phyloP scores from a whole-genome alignment of 1,284 basidiomycete genomes.

The Golubevia pallescens region DNA sequence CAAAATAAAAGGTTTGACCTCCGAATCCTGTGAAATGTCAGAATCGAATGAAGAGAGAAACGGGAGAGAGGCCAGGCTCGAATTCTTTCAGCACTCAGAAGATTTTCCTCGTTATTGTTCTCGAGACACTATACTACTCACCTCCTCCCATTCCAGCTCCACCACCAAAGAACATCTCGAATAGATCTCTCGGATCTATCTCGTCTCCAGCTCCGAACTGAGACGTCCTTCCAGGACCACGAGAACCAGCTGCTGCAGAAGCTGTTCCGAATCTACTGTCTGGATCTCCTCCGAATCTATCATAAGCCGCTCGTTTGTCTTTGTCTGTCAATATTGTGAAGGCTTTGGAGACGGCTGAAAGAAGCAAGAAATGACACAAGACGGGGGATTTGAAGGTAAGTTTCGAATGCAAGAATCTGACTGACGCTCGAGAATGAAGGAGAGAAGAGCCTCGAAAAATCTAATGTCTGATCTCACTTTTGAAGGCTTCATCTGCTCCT shows the following conservation, averaged over 20 bases:
- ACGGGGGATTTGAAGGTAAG: no score
- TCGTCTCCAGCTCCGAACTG: slow-evolving; percentile 27
- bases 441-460: not conserved
- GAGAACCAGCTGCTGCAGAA: slow-evolving; percentile 29
- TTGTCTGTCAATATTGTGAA: slow-evolving; percentile 56
- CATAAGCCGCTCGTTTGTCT: slow-evolving; percentile 52
- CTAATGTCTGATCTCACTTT: slow-evolving; percentile 15
- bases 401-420: not conserved
- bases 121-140: no score
- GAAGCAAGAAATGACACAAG: no score
- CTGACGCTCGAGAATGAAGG: not conserved
- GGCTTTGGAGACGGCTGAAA: slow-evolving; percentile 50
- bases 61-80: not conserved
- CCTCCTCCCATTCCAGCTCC: slow-evolving; percentile 35
- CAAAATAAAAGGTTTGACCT: not conserved
- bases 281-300: slow-evolving; percentile 54
- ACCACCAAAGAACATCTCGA: slow-evolving; percentile 64
- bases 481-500: slow-evolving; percentile 63
- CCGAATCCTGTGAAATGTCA: not conserved
- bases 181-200: slow-evolving; percentile 57
- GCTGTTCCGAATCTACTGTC: slow-evolving; percentile 30
- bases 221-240: slow-evolving; percentile 7
- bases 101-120: no score
- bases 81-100: no score
- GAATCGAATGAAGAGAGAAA: not conserved